Percentiles rank a stretch among this genome's conserved stretches.
Conservation (phyloP, 2,329 filamentous ascomycete species). For the Rugonectria rugulosa region DNA sequence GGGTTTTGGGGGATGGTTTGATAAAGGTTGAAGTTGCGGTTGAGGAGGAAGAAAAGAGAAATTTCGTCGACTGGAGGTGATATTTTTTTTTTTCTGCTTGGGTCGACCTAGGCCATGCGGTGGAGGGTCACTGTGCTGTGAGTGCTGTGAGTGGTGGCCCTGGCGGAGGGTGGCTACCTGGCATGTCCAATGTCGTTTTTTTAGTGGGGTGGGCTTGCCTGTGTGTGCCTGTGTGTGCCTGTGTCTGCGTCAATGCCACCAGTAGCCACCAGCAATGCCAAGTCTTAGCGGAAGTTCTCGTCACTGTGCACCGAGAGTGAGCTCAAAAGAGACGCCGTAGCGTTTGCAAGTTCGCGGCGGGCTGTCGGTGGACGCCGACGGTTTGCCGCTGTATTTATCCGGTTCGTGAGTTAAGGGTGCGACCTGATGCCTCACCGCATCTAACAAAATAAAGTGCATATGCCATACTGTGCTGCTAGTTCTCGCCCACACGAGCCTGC, state of each 20-base stretch:
- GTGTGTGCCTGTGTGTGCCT: slow-evolving; percentile 4
- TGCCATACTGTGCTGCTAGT: slow-evolving; percentile 16
- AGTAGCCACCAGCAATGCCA: no score
- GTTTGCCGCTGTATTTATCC: slow-evolving; percentile 27
- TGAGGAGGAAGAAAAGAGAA: slow-evolving; percentile 52
- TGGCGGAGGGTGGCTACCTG: no score
- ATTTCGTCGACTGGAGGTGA: slow-evolving; percentile 43
- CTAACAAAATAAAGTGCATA: slow-evolving; percentile 23
- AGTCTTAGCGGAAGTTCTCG: no score
- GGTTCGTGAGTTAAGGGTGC: slow-evolving; percentile 21
- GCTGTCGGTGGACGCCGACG: slow-evolving; percentile 2
- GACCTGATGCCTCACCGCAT: slow-evolving; percentile 2
- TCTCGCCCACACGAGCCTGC: slow-evolving; percentile 26
- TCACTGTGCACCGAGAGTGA: neutral
- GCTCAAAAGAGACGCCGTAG: neutral
- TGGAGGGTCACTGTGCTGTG: slow-evolving; percentile 26
- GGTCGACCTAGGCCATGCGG: slow-evolving; percentile 39
- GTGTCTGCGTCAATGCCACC: neutral
- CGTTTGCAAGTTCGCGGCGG: neutral
- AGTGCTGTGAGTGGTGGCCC: slow-evolving; percentile 16
- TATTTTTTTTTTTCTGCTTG: slow-evolving; percentile 46
- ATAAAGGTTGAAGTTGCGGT: slow-evolving; percentile 58
- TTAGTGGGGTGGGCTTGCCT: slow-evolving; percentile 29
- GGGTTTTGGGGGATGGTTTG: slow-evolving; percentile 51
- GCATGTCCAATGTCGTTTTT: slow-evolving; percentile 15